Conservation (phyloP, 148 eudicot genomes). For the Rheum nobile region DNA sequence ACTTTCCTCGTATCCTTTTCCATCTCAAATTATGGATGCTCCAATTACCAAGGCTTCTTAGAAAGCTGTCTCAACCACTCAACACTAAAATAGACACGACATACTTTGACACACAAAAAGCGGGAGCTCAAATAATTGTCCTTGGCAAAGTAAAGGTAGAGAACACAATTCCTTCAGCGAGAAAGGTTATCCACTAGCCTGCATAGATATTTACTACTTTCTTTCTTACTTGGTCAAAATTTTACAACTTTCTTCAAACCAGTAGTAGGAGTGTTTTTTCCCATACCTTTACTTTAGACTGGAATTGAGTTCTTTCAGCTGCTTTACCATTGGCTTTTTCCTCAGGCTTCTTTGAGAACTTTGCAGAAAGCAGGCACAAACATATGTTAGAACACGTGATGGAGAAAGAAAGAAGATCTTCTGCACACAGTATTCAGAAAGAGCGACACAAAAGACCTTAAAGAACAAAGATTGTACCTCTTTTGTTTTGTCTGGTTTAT, state of each 20-base stretch:
- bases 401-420: not conserved
- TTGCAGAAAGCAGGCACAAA: constrained; percentile 10
- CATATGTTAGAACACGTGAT: not conserved
- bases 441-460: not conserved
- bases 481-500: constrained; percentile 41
- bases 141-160: not conserved
- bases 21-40: not conserved
- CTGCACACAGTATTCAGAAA: not conserved
- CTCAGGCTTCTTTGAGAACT: constrained; percentile 40
- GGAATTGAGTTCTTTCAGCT: constrained; percentile 23
- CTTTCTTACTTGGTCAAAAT: no score
- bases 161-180: not conserved
- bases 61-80: not conserved
- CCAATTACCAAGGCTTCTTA: not conserved
- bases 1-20: not conserved
- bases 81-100: not conserved
- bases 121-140: not conserved
- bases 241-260: not conserved
- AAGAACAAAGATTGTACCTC: constrained; percentile 25
- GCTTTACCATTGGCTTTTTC: constrained; percentile 32
- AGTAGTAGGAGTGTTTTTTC: not conserved
- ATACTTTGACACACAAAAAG: not conserved
- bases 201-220: not conserved
- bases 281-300: constrained; percentile 28
- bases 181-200: not conserved